Evolutionary conservation across 768 basidiomycete genomes (phyloP), one percentile per base, ranked within the genome.

Genomic region (Amanita phalloides): DNA sequence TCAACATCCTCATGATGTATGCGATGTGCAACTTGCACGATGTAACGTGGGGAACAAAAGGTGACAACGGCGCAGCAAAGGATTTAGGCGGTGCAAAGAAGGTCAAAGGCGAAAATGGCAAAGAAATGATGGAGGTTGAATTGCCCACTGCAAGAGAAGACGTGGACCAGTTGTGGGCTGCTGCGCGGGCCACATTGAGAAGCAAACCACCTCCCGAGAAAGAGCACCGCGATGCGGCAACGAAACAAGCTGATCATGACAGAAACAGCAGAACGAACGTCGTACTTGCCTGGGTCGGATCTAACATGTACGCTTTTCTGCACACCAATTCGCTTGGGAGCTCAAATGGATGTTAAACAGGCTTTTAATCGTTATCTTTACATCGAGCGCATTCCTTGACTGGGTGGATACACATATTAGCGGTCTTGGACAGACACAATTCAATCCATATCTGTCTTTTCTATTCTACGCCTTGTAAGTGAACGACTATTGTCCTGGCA

Each of bases 1-100:
- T 90, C 62, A 90, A 90, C 70, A 90, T 90, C 58, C 68, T 90
- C 62, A 90, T 93, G 80, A 94, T 90, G 77, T 94, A 94, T 62
- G 90, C 90, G 28, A 91, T 94, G 79, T 96, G 92, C 71, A 90
- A 89, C 64, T 62, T 90, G 57, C 90, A 92, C 66, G 89, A 92
- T 62, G 88, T 93, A 42, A 86, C 84, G 30, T 88, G 85, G 91
- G 92, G 92, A 54, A 94, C 92, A 26, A 91, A 94, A 62, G 91
- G 92, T 55, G 90, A 93, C 69, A 92, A 93, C 58, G 86, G 87
- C 37, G 71, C 90, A 9, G 70, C 82, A 11, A 93, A 94, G 66
- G 91, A 95, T 63, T 76, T 95, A 9, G 92, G 92, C 52, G 82
- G 85, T 8, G 92, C 90, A 1, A 93, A 92, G 74, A 93, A 92